Evolutionary conservation across 1,139 yeast species (phyloP).

Genomic region (Pichia sp.): DNA sequence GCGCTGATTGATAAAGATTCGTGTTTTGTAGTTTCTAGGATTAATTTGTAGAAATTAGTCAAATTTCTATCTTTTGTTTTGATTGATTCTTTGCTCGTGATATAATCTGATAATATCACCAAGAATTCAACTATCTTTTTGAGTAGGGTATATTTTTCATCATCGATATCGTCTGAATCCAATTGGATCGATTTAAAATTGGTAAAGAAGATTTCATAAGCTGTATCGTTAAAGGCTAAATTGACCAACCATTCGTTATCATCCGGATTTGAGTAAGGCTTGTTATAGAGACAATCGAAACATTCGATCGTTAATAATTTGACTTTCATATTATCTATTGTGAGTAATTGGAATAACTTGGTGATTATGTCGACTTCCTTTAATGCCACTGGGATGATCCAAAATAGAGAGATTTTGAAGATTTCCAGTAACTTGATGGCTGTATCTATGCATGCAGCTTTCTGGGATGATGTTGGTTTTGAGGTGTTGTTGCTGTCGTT

Average conservation of each 20-base stretch:
- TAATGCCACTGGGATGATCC: conserved; percentile 82
- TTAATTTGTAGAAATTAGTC: conserved; percentile 65
- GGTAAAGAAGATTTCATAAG: conserved; percentile 61
- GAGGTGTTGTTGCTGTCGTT: background rate
- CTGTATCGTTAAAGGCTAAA: conserved; percentile 61
- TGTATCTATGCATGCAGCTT: conserved; percentile 33
- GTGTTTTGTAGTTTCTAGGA: conserved; percentile 77
- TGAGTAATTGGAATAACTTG: conserved; percentile 62
- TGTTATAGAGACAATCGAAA: conserved; percentile 81
- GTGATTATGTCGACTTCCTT: conserved; percentile 65
- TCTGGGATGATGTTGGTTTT: background rate
- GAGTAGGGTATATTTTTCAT: conserved; percentile 69
- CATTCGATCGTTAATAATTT: conserved; percentile 89
- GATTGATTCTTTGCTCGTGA: conserved; percentile 40
- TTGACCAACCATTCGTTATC: conserved; percentile 84
- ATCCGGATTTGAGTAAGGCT: conserved; percentile 65
- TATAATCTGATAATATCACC: conserved; percentile 81
- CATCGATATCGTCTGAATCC: conserved; percentile 79
- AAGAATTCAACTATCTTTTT: conserved; percentile 94
- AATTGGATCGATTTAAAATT: conserved; percentile 64
- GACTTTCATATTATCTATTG: conserved; percentile 59
- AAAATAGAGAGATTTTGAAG: conserved; percentile 84
- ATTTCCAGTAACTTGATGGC: conserved; percentile 75
- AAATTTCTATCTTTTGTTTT: conserved; percentile 52
- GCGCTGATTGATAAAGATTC: conserved; percentile 91